Conservation (phyloP, 306 rosid species). For the Senna tora region DNA sequence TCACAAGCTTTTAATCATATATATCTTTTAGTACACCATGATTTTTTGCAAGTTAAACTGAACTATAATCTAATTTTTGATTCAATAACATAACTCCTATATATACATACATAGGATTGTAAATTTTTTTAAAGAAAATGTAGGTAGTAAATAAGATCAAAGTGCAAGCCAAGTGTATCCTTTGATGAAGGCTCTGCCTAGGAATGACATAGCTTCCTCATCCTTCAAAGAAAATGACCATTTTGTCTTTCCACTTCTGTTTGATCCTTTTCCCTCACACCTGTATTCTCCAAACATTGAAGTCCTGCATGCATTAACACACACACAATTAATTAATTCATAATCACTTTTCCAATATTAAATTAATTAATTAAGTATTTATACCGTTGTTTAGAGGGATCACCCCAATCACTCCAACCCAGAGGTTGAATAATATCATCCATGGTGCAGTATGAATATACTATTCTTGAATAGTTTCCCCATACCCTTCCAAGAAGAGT, state of each 20-base stretch:
- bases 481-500: constrained; percentile 70
- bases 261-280: constrained; percentile 66
- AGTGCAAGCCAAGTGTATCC: constrained; percentile 25
- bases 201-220: constrained; percentile 50
- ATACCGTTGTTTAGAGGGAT: constrained; percentile 57
- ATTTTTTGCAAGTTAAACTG: too few species aligned
- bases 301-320: constrained; percentile 47
- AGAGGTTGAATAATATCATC: constrained; percentile 50
- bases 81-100: too few species aligned
- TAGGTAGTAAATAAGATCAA: too few species aligned
- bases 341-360: too few species aligned
- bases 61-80: too few species aligned
- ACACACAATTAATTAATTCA: not conserved
- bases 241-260: constrained; percentile 48
- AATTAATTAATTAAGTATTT: not conserved
- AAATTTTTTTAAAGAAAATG: too few species aligned
- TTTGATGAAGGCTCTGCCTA: constrained; percentile 52
- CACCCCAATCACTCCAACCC: constrained; percentile 74
- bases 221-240: constrained; percentile 54
- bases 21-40: too few species aligned
- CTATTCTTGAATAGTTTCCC: constrained; percentile 64
- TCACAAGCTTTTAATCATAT: too few species aligned
- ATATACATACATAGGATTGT: too few species aligned
- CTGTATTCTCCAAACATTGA: constrained; percentile 58
- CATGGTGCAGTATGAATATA: constrained; percentile 59